phyloP scores from a whole-genome alignment of 805 yeast species.

The Dipodascus geniculatus region DNA sequence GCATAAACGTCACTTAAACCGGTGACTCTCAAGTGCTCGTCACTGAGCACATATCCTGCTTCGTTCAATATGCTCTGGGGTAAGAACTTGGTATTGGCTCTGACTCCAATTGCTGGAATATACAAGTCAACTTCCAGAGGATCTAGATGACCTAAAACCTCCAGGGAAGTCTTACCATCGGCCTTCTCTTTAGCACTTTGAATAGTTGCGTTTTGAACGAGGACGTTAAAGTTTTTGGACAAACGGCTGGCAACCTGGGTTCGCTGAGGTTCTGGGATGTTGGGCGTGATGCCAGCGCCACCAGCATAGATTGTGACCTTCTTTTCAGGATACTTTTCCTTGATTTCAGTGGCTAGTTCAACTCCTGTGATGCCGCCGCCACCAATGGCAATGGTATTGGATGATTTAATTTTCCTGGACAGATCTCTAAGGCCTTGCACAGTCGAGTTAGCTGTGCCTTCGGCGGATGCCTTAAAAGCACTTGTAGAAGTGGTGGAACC shows the following conservation, averaged over 20 bases:
- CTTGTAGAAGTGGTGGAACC: slow-evolving; percentile 9
- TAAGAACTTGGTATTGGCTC: slow-evolving; percentile 13
- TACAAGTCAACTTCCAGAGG: slow-evolving; percentile 8
- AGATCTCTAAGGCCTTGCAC: slow-evolving; percentile 4
- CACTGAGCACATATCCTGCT: slow-evolving; percentile 10
- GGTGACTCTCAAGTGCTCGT: slow-evolving; percentile 10
- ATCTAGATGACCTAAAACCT: slow-evolving; percentile 8
- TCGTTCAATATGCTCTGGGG: slow-evolving; percentile 6
- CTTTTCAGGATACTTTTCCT: slow-evolving; percentile 20
- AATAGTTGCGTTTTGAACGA: slow-evolving; percentile 8
- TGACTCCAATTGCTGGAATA: slow-evolving; percentile 10
- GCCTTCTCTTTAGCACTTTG: neutral
- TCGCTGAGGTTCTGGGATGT: slow-evolving; percentile 8
- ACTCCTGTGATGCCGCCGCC: slow-evolving; percentile 46
- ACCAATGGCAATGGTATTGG: slow-evolving; percentile 31
- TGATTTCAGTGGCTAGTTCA: slow-evolving; percentile 37
- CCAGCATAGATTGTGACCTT: slow-evolving; percentile 22
- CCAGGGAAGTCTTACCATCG: slow-evolving; percentile 2
- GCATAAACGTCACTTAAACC: slow-evolving; percentile 10
- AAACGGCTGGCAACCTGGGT: slow-evolving; percentile 9
- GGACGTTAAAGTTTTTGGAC: slow-evolving; percentile 12
- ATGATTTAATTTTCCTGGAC: slow-evolving; percentile 22
- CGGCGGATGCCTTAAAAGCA: slow-evolving; percentile 9
- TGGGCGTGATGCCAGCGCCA: slow-evolving; percentile 8
- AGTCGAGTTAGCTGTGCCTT: slow-evolving; percentile 4